These are phyloP conservation scores for Fusarium pseudonygamai DNA, from an alignment of 2,329 filamentous ascomycete genomes.

Conservation along the genomic window DNA sequence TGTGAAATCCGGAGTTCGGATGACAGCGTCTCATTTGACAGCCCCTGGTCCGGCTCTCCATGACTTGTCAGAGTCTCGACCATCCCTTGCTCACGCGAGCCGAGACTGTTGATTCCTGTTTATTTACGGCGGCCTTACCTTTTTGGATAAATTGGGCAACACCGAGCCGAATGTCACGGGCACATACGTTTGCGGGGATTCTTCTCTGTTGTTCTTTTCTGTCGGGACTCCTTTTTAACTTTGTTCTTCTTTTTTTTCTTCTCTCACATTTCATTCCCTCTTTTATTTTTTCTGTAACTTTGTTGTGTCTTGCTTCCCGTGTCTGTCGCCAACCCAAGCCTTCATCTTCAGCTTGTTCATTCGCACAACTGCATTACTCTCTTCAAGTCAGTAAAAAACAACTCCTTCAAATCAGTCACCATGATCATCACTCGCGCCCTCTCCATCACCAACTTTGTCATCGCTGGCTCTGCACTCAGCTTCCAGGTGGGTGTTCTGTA, in stretches of 20 bases:
- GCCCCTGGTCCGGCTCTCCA: slow-evolving; percentile 16
- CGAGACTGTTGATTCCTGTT: slow-evolving; percentile 24
- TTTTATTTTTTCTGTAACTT: neutral
- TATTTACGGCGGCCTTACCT: slow-evolving; percentile 30
- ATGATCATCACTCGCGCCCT: slow-evolving; percentile 43
- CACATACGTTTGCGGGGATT: slow-evolving; percentile 26
- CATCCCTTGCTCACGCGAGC: slow-evolving; percentile 21
- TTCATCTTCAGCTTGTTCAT: neutral
- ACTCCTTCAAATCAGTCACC: slow-evolving; percentile 6
- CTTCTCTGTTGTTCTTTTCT: slow-evolving; percentile 7
- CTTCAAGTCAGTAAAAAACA: neutral
- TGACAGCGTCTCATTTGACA: slow-evolving; percentile 10
- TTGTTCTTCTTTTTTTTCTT: slow-evolving; percentile 3
- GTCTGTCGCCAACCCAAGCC: neutral
- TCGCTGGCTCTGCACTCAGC: slow-evolving; percentile 70
- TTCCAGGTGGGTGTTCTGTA: slow-evolving; percentile 78
- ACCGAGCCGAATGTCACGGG: slow-evolving; percentile 25
- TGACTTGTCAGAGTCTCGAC: slow-evolving; percentile 32
- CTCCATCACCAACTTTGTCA: slow-evolving; percentile 62
- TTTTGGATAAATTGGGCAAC: slow-evolving; percentile 33
- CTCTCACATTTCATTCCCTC: neutral
- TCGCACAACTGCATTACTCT: neutral
- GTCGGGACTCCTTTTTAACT: slow-evolving; percentile 1
- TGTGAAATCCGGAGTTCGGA: slow-evolving; percentile 31
- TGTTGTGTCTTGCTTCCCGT: slow-evolving; percentile 13